Evolutionary conservation across 176 grass and related monocot species (phyloP).

Genomic region (Phyllostachys edulis): DNA sequence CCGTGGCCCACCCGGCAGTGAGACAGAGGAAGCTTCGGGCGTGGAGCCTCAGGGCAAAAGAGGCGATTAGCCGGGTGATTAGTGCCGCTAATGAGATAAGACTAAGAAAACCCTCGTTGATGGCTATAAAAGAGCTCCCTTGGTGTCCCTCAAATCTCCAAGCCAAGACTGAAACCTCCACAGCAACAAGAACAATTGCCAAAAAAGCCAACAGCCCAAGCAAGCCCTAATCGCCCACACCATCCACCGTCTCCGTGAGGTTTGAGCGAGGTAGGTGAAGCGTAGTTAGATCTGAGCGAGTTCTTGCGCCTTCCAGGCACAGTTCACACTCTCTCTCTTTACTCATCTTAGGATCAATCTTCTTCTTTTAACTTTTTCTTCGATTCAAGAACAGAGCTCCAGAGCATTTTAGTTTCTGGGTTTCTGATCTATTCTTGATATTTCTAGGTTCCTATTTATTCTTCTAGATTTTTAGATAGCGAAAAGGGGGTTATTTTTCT

Average conservation of each 20-base stretch:
- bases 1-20: neutral
- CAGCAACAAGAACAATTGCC: neutral
- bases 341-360: neutral
- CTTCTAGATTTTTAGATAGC: neutral
- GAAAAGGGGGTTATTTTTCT: constrained; percentile 32
- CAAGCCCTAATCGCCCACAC: neutral
- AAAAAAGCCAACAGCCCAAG: neutral
- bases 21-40: neutral
- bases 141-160: neutral
- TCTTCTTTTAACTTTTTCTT: neutral
- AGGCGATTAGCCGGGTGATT: constrained; percentile 13
- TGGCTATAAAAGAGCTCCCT: constrained; percentile 37
- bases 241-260: constrained; percentile 3
- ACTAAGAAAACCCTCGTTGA: neutral
- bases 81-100: neutral
- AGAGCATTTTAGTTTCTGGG: constrained; percentile 43
- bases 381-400: neutral
- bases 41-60: neutral
- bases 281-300: constrained; percentile 3
- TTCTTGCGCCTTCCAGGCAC: constrained; percentile 17
- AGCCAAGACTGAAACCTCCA: neutral
- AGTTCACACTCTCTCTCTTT: too few species aligned
- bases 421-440: neutral
- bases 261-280: constrained; percentile 37
- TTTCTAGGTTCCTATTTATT: neutral